A percentile compares a stretch with the other conserved stretches of the same genome.
Evolutionary conservation across 2,329 filamentous ascomycete species (phyloP).

Genomic region (Didymellaceae sp.): DNA sequence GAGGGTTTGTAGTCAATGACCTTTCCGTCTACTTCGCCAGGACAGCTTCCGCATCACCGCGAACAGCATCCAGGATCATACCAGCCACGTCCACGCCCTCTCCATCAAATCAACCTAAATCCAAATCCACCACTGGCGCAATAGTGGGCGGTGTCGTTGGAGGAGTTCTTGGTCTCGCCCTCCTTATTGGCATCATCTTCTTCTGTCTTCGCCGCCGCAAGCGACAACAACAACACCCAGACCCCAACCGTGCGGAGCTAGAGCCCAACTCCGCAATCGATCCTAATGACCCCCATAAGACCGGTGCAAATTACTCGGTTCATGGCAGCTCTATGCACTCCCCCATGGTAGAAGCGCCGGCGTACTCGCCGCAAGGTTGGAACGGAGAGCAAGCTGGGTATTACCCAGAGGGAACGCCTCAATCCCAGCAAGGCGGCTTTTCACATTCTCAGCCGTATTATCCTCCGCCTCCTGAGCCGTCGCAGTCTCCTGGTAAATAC

Average conservation of each 20-base stretch:
- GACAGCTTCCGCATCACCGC: slow-evolving; percentile 51
- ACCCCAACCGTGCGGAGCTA: slow-evolving; percentile 1
- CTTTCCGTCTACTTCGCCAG: slow-evolving; percentile 60
- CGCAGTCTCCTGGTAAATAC: not conserved
- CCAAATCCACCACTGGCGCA: slow-evolving; percentile 28
- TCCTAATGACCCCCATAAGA: slow-evolving; percentile 3
- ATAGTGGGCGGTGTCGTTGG: slow-evolving; percentile 48
- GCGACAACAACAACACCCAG: slow-evolving; percentile 16
- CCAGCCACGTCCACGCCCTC: slow-evolving; percentile 9
- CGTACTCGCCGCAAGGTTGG: slow-evolving; percentile 20
- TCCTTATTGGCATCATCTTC: slow-evolving; percentile 26
- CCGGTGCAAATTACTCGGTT: not conserved
- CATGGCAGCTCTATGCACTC: slow-evolving; percentile 20
- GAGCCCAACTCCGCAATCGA: not conserved
- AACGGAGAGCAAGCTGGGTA: not conserved
- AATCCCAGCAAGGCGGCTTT: not conserved
- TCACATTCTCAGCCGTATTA: not conserved
- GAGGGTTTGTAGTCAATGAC: slow-evolving; percentile 57
- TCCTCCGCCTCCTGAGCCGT: slow-evolving; percentile 2
- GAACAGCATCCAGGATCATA: slow-evolving; percentile 58
- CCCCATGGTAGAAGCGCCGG: slow-evolving; percentile 11
- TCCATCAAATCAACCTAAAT: not conserved
- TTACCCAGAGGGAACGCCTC: not conserved
- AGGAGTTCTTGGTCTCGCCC: slow-evolving; percentile 33
- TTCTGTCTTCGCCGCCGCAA: slow-evolving; percentile 27